Evolutionary conservation across 164 flowering plant genomes (phyloP), one percentile per base, ranked within the genome.

Genomic region (Litsea cubeba): DNA sequence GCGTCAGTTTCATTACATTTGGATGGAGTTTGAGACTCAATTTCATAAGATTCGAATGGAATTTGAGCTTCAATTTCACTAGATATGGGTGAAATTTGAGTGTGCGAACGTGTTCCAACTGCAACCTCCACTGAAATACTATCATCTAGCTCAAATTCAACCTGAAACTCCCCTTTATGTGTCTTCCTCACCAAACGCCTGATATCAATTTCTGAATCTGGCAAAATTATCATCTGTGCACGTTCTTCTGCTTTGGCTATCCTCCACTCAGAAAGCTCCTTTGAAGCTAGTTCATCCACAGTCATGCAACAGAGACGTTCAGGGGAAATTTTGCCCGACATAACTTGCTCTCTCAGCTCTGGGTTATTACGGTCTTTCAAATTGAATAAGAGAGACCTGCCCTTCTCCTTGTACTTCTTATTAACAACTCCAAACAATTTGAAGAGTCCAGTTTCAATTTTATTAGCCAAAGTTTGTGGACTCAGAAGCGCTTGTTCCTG

Each of bases 261-360:
- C 65, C 99, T 89, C 98, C 99, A 96, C 83, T 94, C 69, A 30
- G 98, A 90, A 65, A 94, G 95, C 84, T 96, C 97, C 85, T 92
- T 86, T 4, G 99, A 96, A 82, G 99, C 99, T 78, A 96, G 97
- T 76, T 96, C 99, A 82, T 96, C 99, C 1, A 97, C 93, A 20
- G 94, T 88, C 99, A 96, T 96, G 7, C 92, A 81, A 81, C 98
- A 96, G 62, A 96, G 84, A 32, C 87, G 87, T 24, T 88, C 92
- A 17, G 99, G 98, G 17, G 90, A 58, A 60, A 94, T 91, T 69
- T 88, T 92, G 67, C 98, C 97, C 17, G 90, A 85, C 87, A 94
- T 79, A 46, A 96, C 99, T 79, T 83, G 88, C 76, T 94, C 98
- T 77, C 97, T 84, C 26, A 96, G 82, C 67, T 94, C 98, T 72